These are phyloP conservation scores for Lantana camara DNA, from an alignment of 257 asterid species.

Conservation along the genomic window DNA sequence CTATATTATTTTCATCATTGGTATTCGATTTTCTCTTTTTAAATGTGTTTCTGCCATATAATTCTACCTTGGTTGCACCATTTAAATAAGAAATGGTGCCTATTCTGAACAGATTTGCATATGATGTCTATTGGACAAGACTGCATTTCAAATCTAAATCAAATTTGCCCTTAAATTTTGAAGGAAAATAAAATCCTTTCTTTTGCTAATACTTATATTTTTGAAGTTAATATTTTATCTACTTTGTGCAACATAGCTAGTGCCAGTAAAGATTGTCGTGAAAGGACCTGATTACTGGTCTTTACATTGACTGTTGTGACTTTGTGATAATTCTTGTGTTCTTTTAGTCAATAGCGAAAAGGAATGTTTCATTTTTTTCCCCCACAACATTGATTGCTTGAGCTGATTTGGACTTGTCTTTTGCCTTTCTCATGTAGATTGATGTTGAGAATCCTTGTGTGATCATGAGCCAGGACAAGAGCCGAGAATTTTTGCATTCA, in stretches of 20 bases:
- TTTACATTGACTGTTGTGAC: conserved; percentile 7
- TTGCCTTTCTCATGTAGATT: conserved; percentile 57
- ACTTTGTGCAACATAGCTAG: not conserved
- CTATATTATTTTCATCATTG: not conserved
- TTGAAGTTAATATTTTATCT: not conserved
- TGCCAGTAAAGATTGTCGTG: conserved; percentile 14
- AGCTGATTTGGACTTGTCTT: conserved; percentile 13
- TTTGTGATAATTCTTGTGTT: conserved; percentile 5
- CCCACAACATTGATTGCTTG: conserved; percentile 12
- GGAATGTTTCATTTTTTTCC: conserved; percentile 9
- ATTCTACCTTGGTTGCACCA: not conserved
- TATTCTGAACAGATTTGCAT: conserved; percentile 4
- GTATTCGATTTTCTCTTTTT: conserved; percentile 1
- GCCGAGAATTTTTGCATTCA: conserved; percentile 94
- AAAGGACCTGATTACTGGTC: conserved; percentile 12
- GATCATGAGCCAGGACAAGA: conserved; percentile 94
- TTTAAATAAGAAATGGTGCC: conserved; percentile 6
- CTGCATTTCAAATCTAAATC: not conserved
- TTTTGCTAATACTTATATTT: not conserved
- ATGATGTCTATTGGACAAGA: not conserved
- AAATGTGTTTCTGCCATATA: not conserved
- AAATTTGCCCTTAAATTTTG: not conserved
- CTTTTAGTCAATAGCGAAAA: not conserved
- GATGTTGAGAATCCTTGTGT: conserved; percentile 99
- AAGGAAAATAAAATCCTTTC: not conserved